phyloP scores from a whole-genome alignment of 2,329 filamentous ascomycete species.

The Elsinoe ampelina region DNA sequence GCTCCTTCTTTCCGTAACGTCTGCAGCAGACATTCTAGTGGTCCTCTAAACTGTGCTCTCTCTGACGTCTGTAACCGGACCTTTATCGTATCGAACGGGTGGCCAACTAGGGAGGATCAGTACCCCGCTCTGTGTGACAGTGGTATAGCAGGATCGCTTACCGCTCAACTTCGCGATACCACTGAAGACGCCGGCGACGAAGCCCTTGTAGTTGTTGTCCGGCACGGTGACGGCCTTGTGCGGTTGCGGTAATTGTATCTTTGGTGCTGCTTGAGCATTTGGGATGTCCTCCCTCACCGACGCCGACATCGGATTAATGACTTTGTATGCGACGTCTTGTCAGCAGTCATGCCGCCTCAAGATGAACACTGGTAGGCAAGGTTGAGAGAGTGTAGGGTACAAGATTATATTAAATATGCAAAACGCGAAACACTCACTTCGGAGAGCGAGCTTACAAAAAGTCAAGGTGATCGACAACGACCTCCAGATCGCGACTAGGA shows the following conservation, averaged over 20 bases:
- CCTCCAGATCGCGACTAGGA: not conserved
- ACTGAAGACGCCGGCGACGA: constrained; percentile 91
- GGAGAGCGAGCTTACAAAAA: constrained; percentile 4
- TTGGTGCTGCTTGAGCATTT: not conserved
- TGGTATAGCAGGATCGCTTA: constrained; percentile 34
- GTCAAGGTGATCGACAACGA: constrained; percentile 5
- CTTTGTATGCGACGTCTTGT: not conserved
- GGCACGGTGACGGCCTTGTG: constrained; percentile 9
- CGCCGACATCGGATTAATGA: constrained; percentile 4
- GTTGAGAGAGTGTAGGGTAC: not conserved
- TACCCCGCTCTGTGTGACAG: not conserved
- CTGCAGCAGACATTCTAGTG: constrained; percentile 73
- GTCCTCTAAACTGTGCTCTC: constrained; percentile 68
- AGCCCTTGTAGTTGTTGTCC: constrained; percentile 71
- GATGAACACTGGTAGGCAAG: not conserved
- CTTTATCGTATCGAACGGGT: constrained; percentile 91
- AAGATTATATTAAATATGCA: not conserved
- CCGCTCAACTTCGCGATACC: constrained; percentile 83
- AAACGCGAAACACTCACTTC: not conserved
- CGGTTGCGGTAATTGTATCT: constrained; percentile 6
- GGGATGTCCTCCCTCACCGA: constrained; percentile 10
- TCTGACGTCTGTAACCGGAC: constrained; percentile 86
- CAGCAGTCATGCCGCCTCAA: not conserved
- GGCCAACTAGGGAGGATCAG: constrained; percentile 39
- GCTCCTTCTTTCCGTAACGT: constrained; percentile 81